Base-by-base conservation (phyloP, 768 basidiomycete genomes). In the Scleroderma citrinum region DNA sequence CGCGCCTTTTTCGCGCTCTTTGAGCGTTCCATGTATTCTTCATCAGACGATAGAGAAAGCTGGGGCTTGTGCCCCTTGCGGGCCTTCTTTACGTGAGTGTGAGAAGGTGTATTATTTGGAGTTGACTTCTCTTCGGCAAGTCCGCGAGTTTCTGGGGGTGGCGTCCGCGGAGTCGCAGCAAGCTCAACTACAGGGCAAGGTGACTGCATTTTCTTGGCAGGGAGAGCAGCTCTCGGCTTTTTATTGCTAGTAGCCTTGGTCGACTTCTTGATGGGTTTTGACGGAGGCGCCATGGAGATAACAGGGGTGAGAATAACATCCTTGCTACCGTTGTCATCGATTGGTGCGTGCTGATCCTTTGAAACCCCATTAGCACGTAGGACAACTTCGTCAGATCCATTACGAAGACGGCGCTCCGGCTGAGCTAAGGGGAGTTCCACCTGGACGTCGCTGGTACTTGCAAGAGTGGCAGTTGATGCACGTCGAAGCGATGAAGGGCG, bases 21-120 rank as follows among this genome's bases (percentile, higher is more conserved):
- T 35, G 71, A 74, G 32, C 85, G 76, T 20, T 74, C 57, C 63
- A 81, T 82, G 68, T 89, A 85, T 59, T 88, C 87, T 54, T 88
- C 87, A 58, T 89, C 87, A 17, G 83, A 85, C 12, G 86, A 85
- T 20, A 78, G 69, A 36, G 72, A 78, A 69, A 60, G 69, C 73
- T 39, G 73, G 40, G 70, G 66, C 34, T 53, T 59, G 37, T 69
- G 70, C 53, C 59, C 67, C 61, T 59, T 74, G 63, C 62, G 48
- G 40, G 50, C 11, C 48, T 68, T 65, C 56, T 45, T 61, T 24
- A 39, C 43, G 26, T 59, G 41, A 8, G 47, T 34, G 23, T 38
- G 41, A 35, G 31, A 32, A n/a, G 30, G 10, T 21, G 46, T 41
- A 20, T 47, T 55, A 34, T 7, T 56, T 7, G 63, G 53, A 1